Evolutionary conservation across 1,284 basidiomycete genomes (phyloP).

Genomic region (Heliocybe sulcata): DNA sequence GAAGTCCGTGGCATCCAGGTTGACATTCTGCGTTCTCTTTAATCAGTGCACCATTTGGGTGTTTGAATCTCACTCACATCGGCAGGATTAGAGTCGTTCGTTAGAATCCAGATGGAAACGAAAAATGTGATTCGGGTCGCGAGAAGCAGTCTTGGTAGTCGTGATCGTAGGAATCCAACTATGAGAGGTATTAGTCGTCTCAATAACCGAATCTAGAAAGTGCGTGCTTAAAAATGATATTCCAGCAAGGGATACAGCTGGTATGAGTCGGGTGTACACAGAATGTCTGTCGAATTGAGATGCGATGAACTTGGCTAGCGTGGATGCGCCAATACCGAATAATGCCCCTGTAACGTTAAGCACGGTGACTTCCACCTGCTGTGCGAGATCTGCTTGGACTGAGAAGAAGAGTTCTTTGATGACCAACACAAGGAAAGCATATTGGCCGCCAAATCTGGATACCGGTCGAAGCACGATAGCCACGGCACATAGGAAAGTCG

Average conservation of each 20-base stretch:
- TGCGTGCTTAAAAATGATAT: constrained; percentile 36
- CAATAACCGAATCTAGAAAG: background rate
- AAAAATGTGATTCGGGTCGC: constrained; percentile 41
- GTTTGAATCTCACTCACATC: constrained; percentile 21
- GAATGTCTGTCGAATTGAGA: constrained; percentile 22
- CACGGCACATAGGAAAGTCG: constrained; percentile 30
- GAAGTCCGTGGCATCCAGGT: constrained; percentile 25
- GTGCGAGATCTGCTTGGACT: constrained; percentile 37
- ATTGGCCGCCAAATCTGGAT: constrained; percentile 30
- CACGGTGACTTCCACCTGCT: constrained; percentile 38
- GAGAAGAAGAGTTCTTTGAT: constrained; percentile 43
- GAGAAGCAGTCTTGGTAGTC: constrained; percentile 35
- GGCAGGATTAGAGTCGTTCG: constrained; percentile 24
- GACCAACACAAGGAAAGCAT: constrained; percentile 36
- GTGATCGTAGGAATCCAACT: constrained; percentile 40
- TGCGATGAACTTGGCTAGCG: constrained; percentile 31
- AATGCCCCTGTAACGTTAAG: constrained; percentile 38
- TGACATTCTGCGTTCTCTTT: constrained; percentile 19
- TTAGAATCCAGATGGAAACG: constrained; percentile 39
- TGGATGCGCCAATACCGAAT: constrained; percentile 33
- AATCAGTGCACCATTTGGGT: background rate
- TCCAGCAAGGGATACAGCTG: constrained; percentile 30
- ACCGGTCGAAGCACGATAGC: constrained; percentile 34
- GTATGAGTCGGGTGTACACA: constrained; percentile 24
- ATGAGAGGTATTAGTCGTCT: background rate